Conservation (phyloP, 805 yeast species). For the Candida lessepsii region DNA sequence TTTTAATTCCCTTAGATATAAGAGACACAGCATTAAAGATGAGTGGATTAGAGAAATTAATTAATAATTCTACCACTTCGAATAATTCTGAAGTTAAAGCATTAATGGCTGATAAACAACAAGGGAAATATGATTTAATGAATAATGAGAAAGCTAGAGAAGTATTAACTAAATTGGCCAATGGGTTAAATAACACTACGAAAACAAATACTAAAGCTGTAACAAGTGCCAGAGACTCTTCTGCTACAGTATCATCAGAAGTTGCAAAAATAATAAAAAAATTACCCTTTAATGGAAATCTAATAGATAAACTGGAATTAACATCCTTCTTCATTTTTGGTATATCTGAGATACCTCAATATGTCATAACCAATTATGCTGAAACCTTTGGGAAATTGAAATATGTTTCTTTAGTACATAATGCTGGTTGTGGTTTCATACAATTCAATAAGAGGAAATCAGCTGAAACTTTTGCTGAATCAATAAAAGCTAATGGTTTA, state of each 20-base stretch:
- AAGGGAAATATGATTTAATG: constrained; percentile 23
- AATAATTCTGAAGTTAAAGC: constrained; percentile 37
- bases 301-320: constrained; percentile 27
- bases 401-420: constrained; percentile 50
- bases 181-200: constrained; percentile 20
- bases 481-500: constrained; percentile 23
- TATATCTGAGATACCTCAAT: constrained; percentile 64
- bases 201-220: neutral
- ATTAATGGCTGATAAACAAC: constrained; percentile 47
- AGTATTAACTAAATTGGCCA: constrained; percentile 50
- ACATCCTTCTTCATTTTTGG: constrained; percentile 76
- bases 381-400: constrained; percentile 45
- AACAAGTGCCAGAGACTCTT: no score
- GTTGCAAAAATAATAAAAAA: constrained; percentile 52
- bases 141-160: constrained; percentile 41
- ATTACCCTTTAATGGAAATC: constrained; percentile 69
- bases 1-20: constrained; percentile 74
- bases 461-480: constrained; percentile 47
- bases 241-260: constrained; percentile 29
- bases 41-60: constrained; percentile 46
- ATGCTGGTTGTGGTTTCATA: constrained; percentile 63
- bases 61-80: constrained; percentile 18
- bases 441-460: constrained; percentile 47
- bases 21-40: constrained; percentile 79
- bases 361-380: constrained; percentile 52